Evolutionary conservation across 2,329 filamentous ascomycete genomes (phyloP).

Genomic region (Bipolaris victoriae): DNA sequence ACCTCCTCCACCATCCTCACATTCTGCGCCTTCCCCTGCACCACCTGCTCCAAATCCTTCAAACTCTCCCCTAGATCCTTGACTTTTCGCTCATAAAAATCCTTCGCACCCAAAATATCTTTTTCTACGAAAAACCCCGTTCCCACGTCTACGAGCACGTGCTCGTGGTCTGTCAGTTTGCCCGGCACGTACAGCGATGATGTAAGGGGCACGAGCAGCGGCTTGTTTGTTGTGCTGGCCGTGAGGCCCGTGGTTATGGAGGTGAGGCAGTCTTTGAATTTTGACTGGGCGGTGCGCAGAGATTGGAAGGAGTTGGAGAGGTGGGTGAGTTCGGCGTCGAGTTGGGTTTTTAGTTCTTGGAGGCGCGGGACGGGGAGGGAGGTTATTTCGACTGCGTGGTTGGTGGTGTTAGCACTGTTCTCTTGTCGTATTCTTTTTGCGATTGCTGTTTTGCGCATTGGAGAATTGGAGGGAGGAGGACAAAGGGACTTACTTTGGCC

Average conservation of each 20-base stretch:
- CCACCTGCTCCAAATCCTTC: constrained; percentile 70
- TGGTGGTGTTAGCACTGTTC: constrained; percentile 10
- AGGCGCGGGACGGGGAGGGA: constrained; percentile 85
- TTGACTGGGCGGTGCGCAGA: constrained; percentile 85
- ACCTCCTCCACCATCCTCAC: constrained; percentile 86
- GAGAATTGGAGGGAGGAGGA: neutral
- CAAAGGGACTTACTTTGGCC: constrained; percentile 34
- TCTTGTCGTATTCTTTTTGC: neutral
- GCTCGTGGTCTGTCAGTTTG: constrained; percentile 61
- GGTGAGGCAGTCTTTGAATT: constrained; percentile 87
- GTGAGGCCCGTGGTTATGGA: constrained; percentile 70
- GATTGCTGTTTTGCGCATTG: neutral
- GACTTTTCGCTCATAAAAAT: constrained; percentile 72
- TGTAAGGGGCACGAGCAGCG: constrained; percentile 89
- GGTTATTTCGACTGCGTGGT: constrained; percentile 66
- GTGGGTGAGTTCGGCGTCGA: constrained; percentile 95
- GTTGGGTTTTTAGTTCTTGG: constrained; percentile 89
- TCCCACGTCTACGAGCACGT: constrained; percentile 79
- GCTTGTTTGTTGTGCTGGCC: constrained; percentile 54
- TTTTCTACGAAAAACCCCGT: constrained; percentile 97
- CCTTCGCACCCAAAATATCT: constrained; percentile 65
- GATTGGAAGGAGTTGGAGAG: constrained; percentile 89
- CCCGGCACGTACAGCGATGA: constrained; percentile 94
- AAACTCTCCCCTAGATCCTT: constrained; percentile 69
- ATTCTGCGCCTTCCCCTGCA: constrained; percentile 80